phyloP scores from a whole-genome alignment of 352 stramenopile species.

The Phytophthora cactorum region DNA sequence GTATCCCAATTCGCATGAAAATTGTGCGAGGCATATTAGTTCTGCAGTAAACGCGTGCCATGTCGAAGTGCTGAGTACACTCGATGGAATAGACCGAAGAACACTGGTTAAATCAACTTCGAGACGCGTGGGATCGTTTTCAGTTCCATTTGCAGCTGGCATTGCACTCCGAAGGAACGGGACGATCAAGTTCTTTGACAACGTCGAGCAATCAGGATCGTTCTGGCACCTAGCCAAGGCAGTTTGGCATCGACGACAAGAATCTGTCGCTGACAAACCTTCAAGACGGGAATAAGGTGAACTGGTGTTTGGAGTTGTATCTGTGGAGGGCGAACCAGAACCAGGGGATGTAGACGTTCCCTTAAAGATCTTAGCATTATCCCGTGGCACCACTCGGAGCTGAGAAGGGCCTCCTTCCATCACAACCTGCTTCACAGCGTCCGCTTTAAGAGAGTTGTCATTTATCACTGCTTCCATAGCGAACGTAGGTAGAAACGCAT shows the following conservation, averaged over 20 bases:
- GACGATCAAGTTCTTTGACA: background rate
- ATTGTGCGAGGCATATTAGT: background rate
- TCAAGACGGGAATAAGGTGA: background rate
- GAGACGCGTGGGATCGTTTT: background rate
- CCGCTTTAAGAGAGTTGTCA: slow-evolving; percentile 1
- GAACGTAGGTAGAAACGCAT: slow-evolving; percentile 22
- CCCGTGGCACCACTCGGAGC: slow-evolving; percentile 9
- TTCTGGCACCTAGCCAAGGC: background rate
- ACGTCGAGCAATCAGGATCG: background rate
- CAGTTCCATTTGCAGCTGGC: background rate
- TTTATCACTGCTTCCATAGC: background rate
- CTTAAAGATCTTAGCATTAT: slow-evolving; percentile 10
- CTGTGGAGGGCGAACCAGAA: background rate
- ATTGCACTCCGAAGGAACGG: background rate
- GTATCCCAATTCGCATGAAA: background rate
- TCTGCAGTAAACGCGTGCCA: background rate
- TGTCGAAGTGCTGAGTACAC: background rate
- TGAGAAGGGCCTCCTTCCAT: slow-evolving; percentile 20
- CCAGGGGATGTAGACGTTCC: background rate
- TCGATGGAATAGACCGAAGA: background rate
- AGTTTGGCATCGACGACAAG: background rate
- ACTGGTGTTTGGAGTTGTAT: background rate
- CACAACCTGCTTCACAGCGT: slow-evolving; percentile 17
- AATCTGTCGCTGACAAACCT: background rate
- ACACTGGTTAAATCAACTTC: background rate